Percentiles rank a stretch among this genome's conserved stretches.
Conservation (phyloP, 352 stramenopile species). For the Phytophthora cryptogea region DNA sequence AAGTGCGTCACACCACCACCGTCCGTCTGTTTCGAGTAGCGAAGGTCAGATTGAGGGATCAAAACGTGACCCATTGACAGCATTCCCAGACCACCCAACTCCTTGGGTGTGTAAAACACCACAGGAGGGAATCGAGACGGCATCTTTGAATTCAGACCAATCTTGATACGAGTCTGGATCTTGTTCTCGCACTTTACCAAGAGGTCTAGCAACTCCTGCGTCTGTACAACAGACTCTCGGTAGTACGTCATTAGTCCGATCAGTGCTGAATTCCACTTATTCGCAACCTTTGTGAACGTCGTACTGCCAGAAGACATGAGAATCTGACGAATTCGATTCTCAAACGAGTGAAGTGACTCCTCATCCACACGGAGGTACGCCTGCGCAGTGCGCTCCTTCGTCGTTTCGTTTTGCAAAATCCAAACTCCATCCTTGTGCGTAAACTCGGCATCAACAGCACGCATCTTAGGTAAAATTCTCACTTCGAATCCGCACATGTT, state of each 20-base stretch:
- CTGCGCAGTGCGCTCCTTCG: slow-evolving; percentile 99
- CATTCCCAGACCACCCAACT: slow-evolving; percentile 99
- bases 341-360: slow-evolving; percentile 95
- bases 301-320: slow-evolving; percentile 99
- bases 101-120: slow-evolving; percentile 99
- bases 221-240: slow-evolving; percentile 99
- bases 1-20: slow-evolving; percentile 99
- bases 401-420: slow-evolving; percentile 99
- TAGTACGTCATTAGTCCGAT: slow-evolving; percentile 99
- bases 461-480: slow-evolving; percentile 92
- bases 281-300: slow-evolving; percentile 99
- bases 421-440: slow-evolving; percentile 99
- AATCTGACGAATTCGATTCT: slow-evolving; percentile 99
- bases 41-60: slow-evolving; percentile 99
- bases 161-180: slow-evolving; percentile 99
- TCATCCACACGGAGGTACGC: slow-evolving; percentile 97
- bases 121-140: slow-evolving; percentile 98
- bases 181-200: slow-evolving; percentile 99
- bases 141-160: slow-evolving; percentile 99
- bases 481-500: slow-evolving; percentile 99
- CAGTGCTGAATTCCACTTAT: slow-evolving; percentile 98
- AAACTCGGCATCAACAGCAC: slow-evolving; percentile 91
- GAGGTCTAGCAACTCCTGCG: slow-evolving; percentile 99
- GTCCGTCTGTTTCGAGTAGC: slow-evolving; percentile 99
- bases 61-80: slow-evolving; percentile 99